Evolutionary conservation across 352 stramenopile genomes (phyloP), one percentile per base, ranked within the genome.

Genomic region (Elongisporangium anandrum): DNA sequence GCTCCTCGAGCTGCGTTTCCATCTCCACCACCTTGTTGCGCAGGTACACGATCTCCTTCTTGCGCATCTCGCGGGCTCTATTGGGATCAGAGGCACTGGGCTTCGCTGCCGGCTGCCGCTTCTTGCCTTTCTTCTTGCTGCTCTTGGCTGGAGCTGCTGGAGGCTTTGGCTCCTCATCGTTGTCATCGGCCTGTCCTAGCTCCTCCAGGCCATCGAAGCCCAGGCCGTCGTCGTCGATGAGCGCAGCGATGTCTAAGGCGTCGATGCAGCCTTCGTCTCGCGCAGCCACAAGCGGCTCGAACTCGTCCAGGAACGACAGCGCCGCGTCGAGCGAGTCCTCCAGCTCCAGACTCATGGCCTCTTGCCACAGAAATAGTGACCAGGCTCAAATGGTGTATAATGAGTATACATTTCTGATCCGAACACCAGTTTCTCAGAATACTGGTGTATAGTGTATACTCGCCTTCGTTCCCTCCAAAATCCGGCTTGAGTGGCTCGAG

Each of bases 11-110:
- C 49, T 80, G 56, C 50, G 62, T 29, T 45, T 82, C 73, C 62
- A 82, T 73, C 60, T 78, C 68, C 29, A 64, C 54, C 6, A 77
- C 73, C 29, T 76, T 79, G 4, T 69, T 64, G n/a, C 67, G 60
- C 45, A 82, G 54, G 60, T 80, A 78, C 16, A 73, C 21, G 7
- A 82, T 60, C 52, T 82, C 73, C 34, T 78, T 66, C 19, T 68
- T 65, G 4, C 72, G 62, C 29, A 69, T 57, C 19, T 80, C 73
- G 15, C 73, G 62, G 9, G 71, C 71, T 5, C 53, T 23, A 54
- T 82, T 82, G 7, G 71, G 64, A 34, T 77, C 73, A 60, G 63
- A 77, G 10, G 52, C 72, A n/a, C 69, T 57, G 48, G 60, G 34
- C 56, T 69, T 74, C 9, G 34, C 9, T 12, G 10, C 1, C 34